These are phyloP conservation scores for Chrysophaeum taylorii DNA, from an alignment of 352 stramenopile species.

Conservation along the genomic window DNA sequence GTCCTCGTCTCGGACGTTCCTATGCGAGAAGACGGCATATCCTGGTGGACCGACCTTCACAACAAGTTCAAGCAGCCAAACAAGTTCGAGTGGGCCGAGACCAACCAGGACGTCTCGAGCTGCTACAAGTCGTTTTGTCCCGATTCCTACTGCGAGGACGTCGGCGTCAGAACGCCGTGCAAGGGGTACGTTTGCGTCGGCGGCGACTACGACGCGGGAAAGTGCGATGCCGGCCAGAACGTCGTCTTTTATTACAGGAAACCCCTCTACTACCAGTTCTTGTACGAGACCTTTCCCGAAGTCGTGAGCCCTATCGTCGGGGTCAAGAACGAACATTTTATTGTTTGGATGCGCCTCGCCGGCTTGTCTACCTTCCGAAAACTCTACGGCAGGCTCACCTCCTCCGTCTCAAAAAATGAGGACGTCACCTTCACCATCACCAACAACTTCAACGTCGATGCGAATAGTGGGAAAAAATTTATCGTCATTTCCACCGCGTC, in stretches of 20 bases:
- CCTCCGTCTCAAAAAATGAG: background rate
- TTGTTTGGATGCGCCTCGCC: constrained; percentile 98
- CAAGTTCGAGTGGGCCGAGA: constrained; percentile 42
- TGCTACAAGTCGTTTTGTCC: constrained; percentile 44
- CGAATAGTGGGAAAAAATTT: constrained; percentile 40
- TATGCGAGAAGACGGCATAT: constrained; percentile 85
- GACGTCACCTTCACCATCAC: background rate
- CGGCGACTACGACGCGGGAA: constrained; percentile 1
- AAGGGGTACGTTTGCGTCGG: constrained; percentile 8
- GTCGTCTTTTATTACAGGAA: background rate
- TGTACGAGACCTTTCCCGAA: constrained; percentile 51
- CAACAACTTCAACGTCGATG: background rate
- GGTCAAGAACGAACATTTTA: constrained; percentile 98
- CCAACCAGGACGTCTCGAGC: constrained; percentile 30
- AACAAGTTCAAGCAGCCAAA: constrained; percentile 90
- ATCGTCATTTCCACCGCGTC: constrained; percentile 72
- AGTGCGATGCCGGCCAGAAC: background rate
- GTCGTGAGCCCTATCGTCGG: constrained; percentile 59
- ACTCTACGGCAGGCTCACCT: constrained; percentile 65
- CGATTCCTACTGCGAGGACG: constrained; percentile 47
- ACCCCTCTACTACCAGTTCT: background rate
- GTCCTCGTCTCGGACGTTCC: constrained; percentile 38
- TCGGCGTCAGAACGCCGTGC: constrained; percentile 44
- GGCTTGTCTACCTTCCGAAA: constrained; percentile 96
- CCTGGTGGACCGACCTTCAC: constrained; percentile 86